Conservation (phyloP, 2,329 filamentous ascomycete species). For the Apiospora pterosperma region DNA sequence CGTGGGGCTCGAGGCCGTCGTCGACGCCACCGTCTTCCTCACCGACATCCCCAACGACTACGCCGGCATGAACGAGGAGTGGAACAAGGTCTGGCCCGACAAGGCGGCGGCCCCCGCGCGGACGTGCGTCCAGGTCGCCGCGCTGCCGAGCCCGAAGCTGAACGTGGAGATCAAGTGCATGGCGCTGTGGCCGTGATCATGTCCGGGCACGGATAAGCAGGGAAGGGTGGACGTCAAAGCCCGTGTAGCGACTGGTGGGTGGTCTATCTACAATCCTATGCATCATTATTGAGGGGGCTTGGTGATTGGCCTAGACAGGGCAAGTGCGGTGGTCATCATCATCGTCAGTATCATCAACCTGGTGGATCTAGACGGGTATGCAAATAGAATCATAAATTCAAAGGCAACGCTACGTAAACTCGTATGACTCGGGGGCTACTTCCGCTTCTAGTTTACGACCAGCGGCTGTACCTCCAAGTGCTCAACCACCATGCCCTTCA, state of each 20-base stretch:
- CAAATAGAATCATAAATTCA: too few species aligned
- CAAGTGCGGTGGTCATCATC: background rate
- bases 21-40: constrained; percentile 31
- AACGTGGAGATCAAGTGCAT: constrained; percentile 31
- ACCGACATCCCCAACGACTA: constrained; percentile 28
- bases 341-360: background rate
- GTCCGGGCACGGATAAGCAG: background rate
- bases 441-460: background rate
- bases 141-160: constrained; percentile 27
- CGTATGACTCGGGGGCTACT: background rate
- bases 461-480: constrained; percentile 2
- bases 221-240: too few species aligned
- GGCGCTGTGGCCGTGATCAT: constrained; percentile 7
- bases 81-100: constrained; percentile 31
- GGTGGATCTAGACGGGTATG: background rate
- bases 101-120: constrained; percentile 26
- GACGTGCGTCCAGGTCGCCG: constrained; percentile 30
- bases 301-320: background rate
- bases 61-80: constrained; percentile 31
- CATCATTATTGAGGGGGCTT: background rate
- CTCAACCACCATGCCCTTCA: background rate
- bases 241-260: background rate
- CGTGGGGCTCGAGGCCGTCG: constrained; percentile 26
- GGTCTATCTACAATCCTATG: background rate
- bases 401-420: background rate